Base-by-base conservation (phyloP, 2,329 filamentous ascomycete genomes). In the Coniella vitis region DNA sequence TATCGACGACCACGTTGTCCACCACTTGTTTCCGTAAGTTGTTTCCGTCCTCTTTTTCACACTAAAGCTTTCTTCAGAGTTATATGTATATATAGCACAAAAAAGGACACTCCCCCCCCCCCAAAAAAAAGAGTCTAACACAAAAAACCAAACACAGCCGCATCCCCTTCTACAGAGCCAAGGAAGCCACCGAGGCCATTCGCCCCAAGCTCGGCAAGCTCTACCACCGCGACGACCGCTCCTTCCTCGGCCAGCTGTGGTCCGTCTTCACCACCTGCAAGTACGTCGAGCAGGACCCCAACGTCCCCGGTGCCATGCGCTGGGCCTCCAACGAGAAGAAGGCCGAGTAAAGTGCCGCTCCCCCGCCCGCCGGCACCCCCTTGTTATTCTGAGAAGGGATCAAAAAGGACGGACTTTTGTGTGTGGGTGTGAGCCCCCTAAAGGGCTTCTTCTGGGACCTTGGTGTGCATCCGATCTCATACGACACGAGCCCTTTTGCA, bases 1-100 rank as follows among this genome's bases (percentile, higher is more conserved):
- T 61, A 79, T 83, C 38, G 79, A 81, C 55, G 75, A 75, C 45
- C 80, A 84, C 58, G 80, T 84, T 16, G 71, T 82, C 20, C 80
- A 83, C 63, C 81, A 84, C 57, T 65, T 79, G 10, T 78, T 82
- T 63, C 74, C 78, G 66, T 75, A 66, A 56, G 68, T 61, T 13
- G 40, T 19, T 2, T 10, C 37, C 14, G 8, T n/a, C 19, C 34
- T n/a, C 45, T 31, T 14, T 17, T 22, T 17, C n/a, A n/a, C n/a
- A n/a, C n/a, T n/a, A n/a, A n/a, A n/a, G n/a, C n/a, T n/a, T n/a
- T n/a, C n/a, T n/a, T n/a, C n/a, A n/a, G n/a, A n/a, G n/a, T n/a
- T n/a, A 16, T 41, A 7, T 7, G 25, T 29, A 10, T 29, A 5
- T 29, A 10, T 10, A 29, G 8, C 14, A 16, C 14, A 22, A 21